phyloP scores from a whole-genome alignment of 2,329 filamentous ascomycete species.

The Sporothrix variecibatus region DNA sequence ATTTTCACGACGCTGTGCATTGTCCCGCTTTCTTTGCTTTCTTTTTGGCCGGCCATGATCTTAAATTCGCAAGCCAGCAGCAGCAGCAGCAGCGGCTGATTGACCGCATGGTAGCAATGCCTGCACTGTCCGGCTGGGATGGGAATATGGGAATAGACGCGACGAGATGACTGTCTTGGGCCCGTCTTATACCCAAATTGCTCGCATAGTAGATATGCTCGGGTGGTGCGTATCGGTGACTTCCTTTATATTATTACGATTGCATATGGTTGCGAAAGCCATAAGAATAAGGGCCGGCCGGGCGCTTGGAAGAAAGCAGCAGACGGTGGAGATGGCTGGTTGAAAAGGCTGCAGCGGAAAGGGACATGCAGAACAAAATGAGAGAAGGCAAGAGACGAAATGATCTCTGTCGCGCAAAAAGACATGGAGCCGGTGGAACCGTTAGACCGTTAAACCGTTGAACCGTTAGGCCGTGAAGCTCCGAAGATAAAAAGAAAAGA shows the following conservation, averaged over 20 bases:
- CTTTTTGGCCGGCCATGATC: neutral
- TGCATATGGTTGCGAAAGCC: neutral
- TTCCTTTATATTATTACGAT: neutral
- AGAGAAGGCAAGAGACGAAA: neutral
- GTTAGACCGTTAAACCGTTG: neutral
- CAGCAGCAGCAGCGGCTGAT: too few relatives aligned
- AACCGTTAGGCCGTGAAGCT: neutral
- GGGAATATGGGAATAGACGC: neutral
- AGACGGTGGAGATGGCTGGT: neutral
- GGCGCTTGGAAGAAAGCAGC: neutral
- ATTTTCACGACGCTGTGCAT: neutral
- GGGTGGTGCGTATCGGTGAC: neutral
- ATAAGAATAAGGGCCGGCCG: neutral
- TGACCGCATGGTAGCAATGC: too few relatives aligned
- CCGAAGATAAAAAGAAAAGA: neutral
- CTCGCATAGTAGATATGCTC: neutral
- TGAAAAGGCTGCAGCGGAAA: neutral
- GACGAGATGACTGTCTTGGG: neutral
- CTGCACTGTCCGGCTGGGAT: neutral
- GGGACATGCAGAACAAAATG: neutral
- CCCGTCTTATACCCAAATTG: slow-evolving; percentile 4
- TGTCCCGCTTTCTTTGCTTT: neutral
- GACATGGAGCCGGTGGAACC: neutral
- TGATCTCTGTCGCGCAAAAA: neutral
- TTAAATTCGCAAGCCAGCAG: too few relatives aligned